phyloP scores from a whole-genome alignment of 2,329 filamentous ascomycete species.

The Pseudogymnoascus sp. region DNA sequence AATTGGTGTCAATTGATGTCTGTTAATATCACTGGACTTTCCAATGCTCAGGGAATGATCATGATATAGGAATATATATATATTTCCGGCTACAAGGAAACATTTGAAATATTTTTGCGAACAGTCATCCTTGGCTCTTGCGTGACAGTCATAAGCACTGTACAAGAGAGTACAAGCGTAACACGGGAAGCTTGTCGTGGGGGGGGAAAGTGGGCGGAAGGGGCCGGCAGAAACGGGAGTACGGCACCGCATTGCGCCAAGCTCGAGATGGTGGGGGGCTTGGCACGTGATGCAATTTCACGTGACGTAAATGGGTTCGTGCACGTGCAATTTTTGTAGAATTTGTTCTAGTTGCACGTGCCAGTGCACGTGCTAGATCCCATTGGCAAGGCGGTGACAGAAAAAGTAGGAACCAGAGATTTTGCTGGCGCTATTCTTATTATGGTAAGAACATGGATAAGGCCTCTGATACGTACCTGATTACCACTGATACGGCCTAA shows the following conservation, averaged over 20 bases:
- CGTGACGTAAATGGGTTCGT: no score
- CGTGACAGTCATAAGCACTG: background rate
- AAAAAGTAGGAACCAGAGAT: constrained; percentile 8
- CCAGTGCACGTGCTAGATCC: background rate
- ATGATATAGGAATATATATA: background rate
- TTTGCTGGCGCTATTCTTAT: background rate
- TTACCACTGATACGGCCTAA: constrained; percentile 8
- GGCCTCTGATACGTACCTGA: constrained; percentile 1
- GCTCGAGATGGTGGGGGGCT: background rate
- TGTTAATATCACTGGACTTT: background rate
- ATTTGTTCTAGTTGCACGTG: no score
- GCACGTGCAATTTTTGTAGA: no score
- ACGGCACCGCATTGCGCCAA: constrained; percentile 4
- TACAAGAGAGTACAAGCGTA: background rate
- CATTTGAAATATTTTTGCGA: constrained; percentile 6
- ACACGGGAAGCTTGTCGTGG: background rate
- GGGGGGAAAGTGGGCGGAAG: background rate
- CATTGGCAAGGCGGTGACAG: constrained; percentile 5
- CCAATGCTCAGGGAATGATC: background rate
- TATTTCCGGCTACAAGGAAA: background rate
- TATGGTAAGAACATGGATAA: background rate
- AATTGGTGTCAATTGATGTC: background rate
- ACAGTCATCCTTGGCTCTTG: background rate
- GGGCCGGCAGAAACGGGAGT: background rate
- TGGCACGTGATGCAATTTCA: background rate